phyloP scores from a whole-genome alignment of 352 stramenopile species.

The Vaucheria bursata region DNA sequence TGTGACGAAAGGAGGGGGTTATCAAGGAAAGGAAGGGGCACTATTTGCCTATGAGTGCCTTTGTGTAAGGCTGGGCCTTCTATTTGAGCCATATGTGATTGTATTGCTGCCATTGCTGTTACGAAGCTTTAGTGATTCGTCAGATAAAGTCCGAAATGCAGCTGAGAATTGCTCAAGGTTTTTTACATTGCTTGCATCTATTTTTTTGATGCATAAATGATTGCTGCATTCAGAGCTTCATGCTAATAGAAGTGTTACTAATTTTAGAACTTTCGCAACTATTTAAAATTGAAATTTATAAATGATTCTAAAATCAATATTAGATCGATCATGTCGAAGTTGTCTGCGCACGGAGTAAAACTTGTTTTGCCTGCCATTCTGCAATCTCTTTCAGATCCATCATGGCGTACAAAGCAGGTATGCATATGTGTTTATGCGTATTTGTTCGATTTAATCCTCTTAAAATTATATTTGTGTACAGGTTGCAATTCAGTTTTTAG shows the following conservation, averaged over 20 bases:
- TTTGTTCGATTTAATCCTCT: too few relatives aligned
- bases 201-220: not conserved
- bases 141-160: slow-evolving; percentile 87
- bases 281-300: too few relatives aligned
- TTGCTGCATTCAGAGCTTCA: not conserved
- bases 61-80: slow-evolving; percentile 83
- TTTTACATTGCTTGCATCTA: not conserved
- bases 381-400: slow-evolving; percentile 69
- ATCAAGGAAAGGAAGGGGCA: slow-evolving; percentile 66
- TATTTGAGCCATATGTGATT: slow-evolving; percentile 98
- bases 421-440: not conserved
- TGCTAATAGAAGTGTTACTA: not conserved
- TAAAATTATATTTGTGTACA: too few relatives aligned
- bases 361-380: slow-evolving; percentile 94
- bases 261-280: too few relatives aligned
- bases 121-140: slow-evolving; percentile 91
- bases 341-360: slow-evolving; percentile 97
- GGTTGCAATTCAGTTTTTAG: slow-evolving; percentile 88
- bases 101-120: slow-evolving; percentile 96
- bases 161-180: slow-evolving; percentile 58
- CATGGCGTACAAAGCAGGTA: slow-evolving; percentile 96
- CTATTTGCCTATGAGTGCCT: slow-evolving; percentile 96
- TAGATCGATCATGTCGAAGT: slow-evolving; percentile 94
- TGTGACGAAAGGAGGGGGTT: not conserved
- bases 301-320: too few relatives aligned